A percentile compares a stretch with the other conserved stretches of the same genome.
phyloP scores from a whole-genome alignment of 2,329 filamentous ascomycete species.

The Diaporthe caulivora region DNA sequence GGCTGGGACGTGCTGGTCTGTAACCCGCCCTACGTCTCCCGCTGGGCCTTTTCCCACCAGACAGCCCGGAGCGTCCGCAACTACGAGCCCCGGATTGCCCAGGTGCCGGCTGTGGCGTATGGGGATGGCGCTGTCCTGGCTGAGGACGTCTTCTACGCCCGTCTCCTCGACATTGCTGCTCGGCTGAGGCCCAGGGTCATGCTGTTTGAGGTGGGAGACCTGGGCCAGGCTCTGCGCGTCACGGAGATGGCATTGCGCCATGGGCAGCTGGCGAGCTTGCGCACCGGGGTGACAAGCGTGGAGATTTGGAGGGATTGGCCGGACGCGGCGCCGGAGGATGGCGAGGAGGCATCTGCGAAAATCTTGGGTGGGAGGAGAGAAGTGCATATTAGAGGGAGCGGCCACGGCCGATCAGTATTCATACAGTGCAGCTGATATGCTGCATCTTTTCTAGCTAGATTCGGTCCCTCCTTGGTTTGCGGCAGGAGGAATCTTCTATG shows the following conservation, averaged over 20 bases:
- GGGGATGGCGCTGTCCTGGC: slow-evolving; percentile 41
- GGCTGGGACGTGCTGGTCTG: slow-evolving; percentile 78
- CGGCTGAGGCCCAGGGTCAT: slow-evolving; percentile 65
- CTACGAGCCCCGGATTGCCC: slow-evolving; percentile 83
- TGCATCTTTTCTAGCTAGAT: background rate
- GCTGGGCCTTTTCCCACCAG: slow-evolving; percentile 68
- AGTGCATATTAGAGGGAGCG: slow-evolving; percentile 60
- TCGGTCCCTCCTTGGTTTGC: background rate
- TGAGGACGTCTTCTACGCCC: slow-evolving; percentile 75
- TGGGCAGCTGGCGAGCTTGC: slow-evolving; percentile 33
- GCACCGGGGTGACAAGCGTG: slow-evolving; percentile 51
- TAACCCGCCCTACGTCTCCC: slow-evolving; percentile 93
- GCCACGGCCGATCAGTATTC: slow-evolving; percentile 61
- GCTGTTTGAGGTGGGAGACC: slow-evolving; percentile 79
- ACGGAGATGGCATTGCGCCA: slow-evolving; percentile 58
- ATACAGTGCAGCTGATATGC: slow-evolving; percentile 40
- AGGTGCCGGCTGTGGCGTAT: slow-evolving; percentile 66
- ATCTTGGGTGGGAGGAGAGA: slow-evolving; percentile 41
- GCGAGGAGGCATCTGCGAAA: slow-evolving; percentile 43
- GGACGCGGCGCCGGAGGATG: slow-evolving; percentile 51
- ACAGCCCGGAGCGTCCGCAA: slow-evolving; percentile 81
- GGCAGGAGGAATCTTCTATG: background rate
- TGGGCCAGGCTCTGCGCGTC: slow-evolving; percentile 76
- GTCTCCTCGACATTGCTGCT: slow-evolving; percentile 68
- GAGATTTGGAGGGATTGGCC: slow-evolving; percentile 83